A percentile compares a stretch with the other conserved stretches of the same genome.
Conservation (phyloP, 2,329 filamentous ascomycete species). For the Mollisiaceae sp. region DNA sequence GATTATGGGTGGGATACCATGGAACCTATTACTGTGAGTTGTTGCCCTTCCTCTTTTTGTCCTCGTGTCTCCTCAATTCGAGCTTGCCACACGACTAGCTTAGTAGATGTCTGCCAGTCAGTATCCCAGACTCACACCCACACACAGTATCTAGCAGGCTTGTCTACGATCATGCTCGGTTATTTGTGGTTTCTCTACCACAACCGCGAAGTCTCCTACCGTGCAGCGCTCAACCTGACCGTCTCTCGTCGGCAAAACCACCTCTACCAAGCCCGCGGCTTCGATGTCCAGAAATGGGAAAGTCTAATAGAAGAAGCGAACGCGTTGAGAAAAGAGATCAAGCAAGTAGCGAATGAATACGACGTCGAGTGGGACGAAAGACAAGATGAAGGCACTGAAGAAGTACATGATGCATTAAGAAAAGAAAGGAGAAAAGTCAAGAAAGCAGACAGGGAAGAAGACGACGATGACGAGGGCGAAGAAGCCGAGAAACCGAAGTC, state of each 20-base stretch:
- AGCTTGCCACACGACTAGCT: not conserved
- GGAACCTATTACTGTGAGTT: constrained; percentile 74
- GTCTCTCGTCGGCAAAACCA: constrained; percentile 77
- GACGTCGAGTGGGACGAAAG: constrained; percentile 89
- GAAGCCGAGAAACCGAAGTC: constrained; percentile 26
- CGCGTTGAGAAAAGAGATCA: constrained; percentile 76
- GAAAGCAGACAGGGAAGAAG: constrained; percentile 45
- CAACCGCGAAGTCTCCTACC: constrained; percentile 87
- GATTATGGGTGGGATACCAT: constrained; percentile 88
- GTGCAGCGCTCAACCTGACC: constrained; percentile 84
- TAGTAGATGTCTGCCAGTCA: too few relatives aligned
- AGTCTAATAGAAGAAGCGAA: constrained; percentile 80
- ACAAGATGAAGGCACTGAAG: constrained; percentile 71
- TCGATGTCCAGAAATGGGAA: constrained; percentile 81
- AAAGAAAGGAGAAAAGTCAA: constrained; percentile 51
- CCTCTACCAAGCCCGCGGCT: constrained; percentile 76
- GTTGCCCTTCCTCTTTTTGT: not conserved
- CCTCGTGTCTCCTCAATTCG: not conserved
- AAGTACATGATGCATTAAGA: constrained; percentile 62
- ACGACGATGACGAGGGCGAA: constrained; percentile 43
- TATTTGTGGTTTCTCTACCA: constrained; percentile 96
- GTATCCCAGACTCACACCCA: too few relatives aligned
- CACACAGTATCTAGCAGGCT: constrained; percentile 73
- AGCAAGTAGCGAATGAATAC: constrained; percentile 81
- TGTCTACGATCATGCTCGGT: constrained; percentile 84